Conservation (phyloP, 139 green algal species). For the Parachlorella kessleri region DNA sequence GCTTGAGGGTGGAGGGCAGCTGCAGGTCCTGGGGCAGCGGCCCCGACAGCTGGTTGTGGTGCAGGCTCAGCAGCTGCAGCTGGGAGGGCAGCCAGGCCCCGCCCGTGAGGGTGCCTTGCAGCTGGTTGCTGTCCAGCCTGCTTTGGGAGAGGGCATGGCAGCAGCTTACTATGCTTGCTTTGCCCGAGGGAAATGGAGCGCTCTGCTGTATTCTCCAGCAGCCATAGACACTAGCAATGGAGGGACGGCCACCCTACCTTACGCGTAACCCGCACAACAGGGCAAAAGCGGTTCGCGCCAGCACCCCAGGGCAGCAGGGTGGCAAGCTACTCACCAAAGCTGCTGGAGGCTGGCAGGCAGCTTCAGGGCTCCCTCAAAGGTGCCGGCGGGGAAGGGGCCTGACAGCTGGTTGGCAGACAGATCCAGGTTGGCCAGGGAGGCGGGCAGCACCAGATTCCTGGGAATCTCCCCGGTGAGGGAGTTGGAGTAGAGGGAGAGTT, state of each 20-base stretch:
- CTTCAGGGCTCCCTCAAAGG: background rate
- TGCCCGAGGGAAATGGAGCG: too few species aligned
- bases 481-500: background rate
- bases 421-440: background rate
- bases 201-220: too few species aligned
- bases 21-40: background rate
- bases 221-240: too few species aligned
- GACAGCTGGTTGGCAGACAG: background rate
- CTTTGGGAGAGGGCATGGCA: too few species aligned
- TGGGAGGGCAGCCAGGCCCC: background rate
- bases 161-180: too few species aligned
- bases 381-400: background rate
- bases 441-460: background rate
- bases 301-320: too few species aligned
- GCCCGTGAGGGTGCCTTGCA: background rate
- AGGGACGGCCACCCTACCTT: too few species aligned
- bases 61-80: background rate
- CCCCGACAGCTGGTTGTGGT: background rate
- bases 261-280: too few species aligned
- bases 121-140: background rate
- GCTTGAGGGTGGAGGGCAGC: background rate
- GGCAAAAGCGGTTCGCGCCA: too few species aligned
- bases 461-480: background rate
- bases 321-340: background rate
- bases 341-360: background rate